Base-by-base conservation (phyloP, 176 grass and related monocot genomes). In the Avena eriantha region DNA sequence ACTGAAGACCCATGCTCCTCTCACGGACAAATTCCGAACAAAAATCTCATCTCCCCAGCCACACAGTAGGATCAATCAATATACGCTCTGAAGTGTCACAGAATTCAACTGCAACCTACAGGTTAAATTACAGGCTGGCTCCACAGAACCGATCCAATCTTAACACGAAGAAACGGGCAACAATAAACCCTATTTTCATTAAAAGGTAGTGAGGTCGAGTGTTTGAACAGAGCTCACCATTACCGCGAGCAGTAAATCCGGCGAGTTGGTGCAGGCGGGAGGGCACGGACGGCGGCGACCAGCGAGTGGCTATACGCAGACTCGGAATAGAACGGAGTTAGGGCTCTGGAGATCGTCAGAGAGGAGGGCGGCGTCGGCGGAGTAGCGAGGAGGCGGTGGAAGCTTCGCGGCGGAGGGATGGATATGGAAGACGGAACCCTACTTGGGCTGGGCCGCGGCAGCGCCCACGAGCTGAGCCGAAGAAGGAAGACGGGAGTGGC, bases 201-300 rank as follows among this genome's bases (percentile, higher is more conserved):
- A 79, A 79, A 41, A 8, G 5, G 39, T 0, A n/a, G 7, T 10
- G 35, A 61, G 21, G n/a, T 5, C n/a, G 21, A 11, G 51, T 1
- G 35, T 79, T 79, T 10, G 34, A 79, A 41, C 3, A 22, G 8
- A 69, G 39, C 76, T 74, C 83, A 91, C 89, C 85, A 87, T 91
- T 49, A 58, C 76, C 77, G 34, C 58, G 4, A 59, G 56, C 57
- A 17, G 26, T 3, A 18, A 56, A 33, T 58, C 35, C 36, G 17
- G 16, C 69, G 43, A 35, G 45, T 0, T 39, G 45, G 1, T 39
- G 8, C 3, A 16, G 24, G 46, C 14, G 59, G 56, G 0, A 43
- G 19, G 24, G 18, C 24, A 3, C 3, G 54, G 3, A 15, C 24
- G 17, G 17, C 1, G 6, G 17, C 61, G 26, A 22, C 1, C 48